These are phyloP conservation scores for Prosopis cineraria DNA, from an alignment of 306 rosid genomes.

Conservation along the genomic window DNA sequence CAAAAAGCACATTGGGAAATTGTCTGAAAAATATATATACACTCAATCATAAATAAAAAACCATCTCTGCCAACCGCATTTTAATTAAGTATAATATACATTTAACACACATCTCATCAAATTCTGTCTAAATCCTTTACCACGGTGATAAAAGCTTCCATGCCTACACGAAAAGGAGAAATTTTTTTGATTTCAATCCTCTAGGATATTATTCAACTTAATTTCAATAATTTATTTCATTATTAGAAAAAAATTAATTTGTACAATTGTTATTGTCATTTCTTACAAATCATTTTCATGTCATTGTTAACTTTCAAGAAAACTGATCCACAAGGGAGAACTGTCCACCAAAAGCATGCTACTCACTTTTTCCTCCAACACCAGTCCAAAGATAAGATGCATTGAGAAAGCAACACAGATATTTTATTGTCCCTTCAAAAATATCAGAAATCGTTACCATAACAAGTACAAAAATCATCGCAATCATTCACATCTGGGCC, in stretches of 20 bases:
- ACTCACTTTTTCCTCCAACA: neutral
- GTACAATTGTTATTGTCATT: neutral
- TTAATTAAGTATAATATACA: too few relatives aligned
- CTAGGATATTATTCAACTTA: too few relatives aligned
- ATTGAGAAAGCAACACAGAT: constrained; percentile 29
- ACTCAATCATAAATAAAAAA: too few relatives aligned
- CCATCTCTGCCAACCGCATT: too few relatives aligned
- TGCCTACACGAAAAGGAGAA: too few relatives aligned
- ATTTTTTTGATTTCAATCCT: too few relatives aligned
- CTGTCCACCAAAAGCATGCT: constrained; percentile 29
- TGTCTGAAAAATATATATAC: too few relatives aligned
- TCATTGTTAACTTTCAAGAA: constrained; percentile 4
- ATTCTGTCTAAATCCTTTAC: too few relatives aligned
- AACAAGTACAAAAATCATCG: constrained; percentile 29
- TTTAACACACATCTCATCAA: too few relatives aligned
- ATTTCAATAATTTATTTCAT: too few relatives aligned
- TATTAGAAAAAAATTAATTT: neutral
- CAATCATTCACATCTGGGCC: constrained; percentile 24
- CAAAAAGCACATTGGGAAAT: too few relatives aligned
- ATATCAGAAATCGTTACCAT: constrained; percentile 1
- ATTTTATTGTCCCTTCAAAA: constrained; percentile 31
- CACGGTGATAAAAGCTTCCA: too few relatives aligned
- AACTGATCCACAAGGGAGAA: constrained; percentile 36
- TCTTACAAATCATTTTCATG: neutral
- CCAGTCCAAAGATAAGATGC: neutral